These are phyloP conservation scores for Canariomyces notabilis DNA, from an alignment of 2,329 filamentous ascomycete species.

Conservation along the genomic window DNA sequence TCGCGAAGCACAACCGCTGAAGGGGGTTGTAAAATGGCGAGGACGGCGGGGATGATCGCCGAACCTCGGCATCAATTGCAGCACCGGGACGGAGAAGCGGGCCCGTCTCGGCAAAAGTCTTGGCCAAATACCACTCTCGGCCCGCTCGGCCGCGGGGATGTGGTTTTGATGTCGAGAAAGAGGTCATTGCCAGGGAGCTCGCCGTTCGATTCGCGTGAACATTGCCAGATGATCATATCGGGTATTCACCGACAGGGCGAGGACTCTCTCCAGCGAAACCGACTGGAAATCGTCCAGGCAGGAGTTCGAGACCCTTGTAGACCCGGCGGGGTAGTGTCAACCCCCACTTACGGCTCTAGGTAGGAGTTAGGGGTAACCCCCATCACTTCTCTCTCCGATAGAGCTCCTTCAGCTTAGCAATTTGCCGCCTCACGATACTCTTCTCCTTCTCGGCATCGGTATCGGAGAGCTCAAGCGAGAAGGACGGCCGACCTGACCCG, in stretches of 20 bases:
- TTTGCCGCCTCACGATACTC: conserved; percentile 21
- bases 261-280: too few relatives aligned
- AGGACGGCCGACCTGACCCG: conserved; percentile 19
- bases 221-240: too few relatives aligned
- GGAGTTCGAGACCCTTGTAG: too few relatives aligned
- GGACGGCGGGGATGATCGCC: too few relatives aligned
- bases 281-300: neutral
- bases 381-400: conserved; percentile 19
- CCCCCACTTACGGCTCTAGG: neutral
- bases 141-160: neutral
- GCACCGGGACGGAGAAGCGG: conserved; percentile 4
- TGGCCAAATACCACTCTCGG: too few relatives aligned
- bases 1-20: neutral
- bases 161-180: neutral
- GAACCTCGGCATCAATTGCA: too few relatives aligned
- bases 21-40: too few relatives aligned
- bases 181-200: too few relatives aligned
- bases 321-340: conserved; percentile 3
- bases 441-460: conserved; percentile 22
- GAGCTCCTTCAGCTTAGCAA: conserved; percentile 20
- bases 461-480: conserved; percentile 21
- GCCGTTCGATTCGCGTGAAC: too few relatives aligned
- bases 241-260: too few relatives aligned
- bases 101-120: conserved; percentile 13
- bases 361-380: neutral